A percentile compares a stretch with the other conserved stretches of the same genome.
Evolutionary conservation across 2,329 filamentous ascomycete genomes (phyloP).

Genomic region (Leptographium wingfieldii): DNA sequence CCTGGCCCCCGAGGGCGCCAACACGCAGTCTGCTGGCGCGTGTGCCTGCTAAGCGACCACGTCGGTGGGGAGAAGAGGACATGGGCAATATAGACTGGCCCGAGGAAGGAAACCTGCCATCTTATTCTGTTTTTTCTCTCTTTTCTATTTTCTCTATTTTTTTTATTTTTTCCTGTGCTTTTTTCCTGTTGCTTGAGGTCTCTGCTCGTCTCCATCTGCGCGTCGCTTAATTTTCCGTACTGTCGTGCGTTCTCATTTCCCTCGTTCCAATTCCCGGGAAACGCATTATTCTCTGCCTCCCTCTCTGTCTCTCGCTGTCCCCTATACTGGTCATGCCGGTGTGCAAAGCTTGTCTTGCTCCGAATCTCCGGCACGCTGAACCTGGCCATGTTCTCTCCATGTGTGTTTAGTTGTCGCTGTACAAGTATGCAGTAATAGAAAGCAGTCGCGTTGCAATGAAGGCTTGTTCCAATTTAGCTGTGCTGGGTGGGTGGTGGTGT

Average conservation of each 20-base stretch:
- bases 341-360: too few relatives aligned
- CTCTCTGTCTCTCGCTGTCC: too few relatives aligned
- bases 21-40: slow-evolving; percentile 41
- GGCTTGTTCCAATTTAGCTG: too few relatives aligned
- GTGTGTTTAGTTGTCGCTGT: not conserved
- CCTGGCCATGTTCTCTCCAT: slow-evolving; percentile 1
- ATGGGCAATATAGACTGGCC: slow-evolving; percentile 9
- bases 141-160: not conserved
- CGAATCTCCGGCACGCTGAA: not conserved
- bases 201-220: not conserved
- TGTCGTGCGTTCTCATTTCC: not conserved
- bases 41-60: slow-evolving; percentile 37
- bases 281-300: too few relatives aligned
- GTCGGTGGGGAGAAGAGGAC: slow-evolving; percentile 4
- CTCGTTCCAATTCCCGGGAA: too few relatives aligned
- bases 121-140: not conserved
- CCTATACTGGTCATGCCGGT: too few relatives aligned
- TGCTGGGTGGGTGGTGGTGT: not conserved
- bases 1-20: slow-evolving; percentile 41
- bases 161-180: slow-evolving; percentile 2
- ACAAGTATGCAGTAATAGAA: not conserved
- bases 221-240: not conserved
- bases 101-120: not conserved
- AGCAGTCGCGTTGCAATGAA: not conserved
- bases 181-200: not conserved